Base-by-base conservation (phyloP, 495 filamentous ascomycete species). In the Hypoxylon lienhwacheense region DNA sequence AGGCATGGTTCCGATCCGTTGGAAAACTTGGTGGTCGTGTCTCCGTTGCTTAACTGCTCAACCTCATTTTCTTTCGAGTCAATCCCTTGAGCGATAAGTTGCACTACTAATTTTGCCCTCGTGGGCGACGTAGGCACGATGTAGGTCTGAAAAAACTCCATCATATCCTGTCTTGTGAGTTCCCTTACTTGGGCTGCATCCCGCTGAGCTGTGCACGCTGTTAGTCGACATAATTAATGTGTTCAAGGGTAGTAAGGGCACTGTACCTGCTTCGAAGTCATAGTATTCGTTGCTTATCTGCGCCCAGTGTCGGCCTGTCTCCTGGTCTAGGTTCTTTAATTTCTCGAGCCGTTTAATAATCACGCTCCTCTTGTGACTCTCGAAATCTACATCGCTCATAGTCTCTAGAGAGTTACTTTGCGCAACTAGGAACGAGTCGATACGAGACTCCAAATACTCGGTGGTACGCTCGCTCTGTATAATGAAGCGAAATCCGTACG, bases 401-500 rank as follows among this genome's bases (percentile, higher is more conserved):
- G 83, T 76, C 47, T 84, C 76, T 17, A 99, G 72, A 5, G 69
- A 80, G 26, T 76, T 72, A 20, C 75, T 81, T 51, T 89, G 90
- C 11, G 70, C 70, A 7, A 73, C 71, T 21, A 99, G 74, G 76
- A 97, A 97, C 2, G 77, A 72, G 59, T 97, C 90, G 57, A 97
- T 95, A 16, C 95, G 80, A 2, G 81, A 81, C 64, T 97, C 93
- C 19, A 97, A 70, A 66, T 95, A 96, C 26, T 83, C 74, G 0
- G 87, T 84, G 2, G 86, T 84, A 58, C 85, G 85, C 74, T 99
- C 93, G 63, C 89, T 95, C 74, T 99, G 93, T 34, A 99, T 92
- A 57, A 97, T 84, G 50, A 99, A 85, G 7, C 91, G 81, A 66
- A 91, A 96, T 5, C 88, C 88, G 46, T 89, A 85, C 3, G 86